A percentile compares a stretch with the other conserved stretches of the same genome.
Evolutionary conservation across 345 rosid genomes (phyloP).

Genomic region (Dipteronia dyeriana): DNA sequence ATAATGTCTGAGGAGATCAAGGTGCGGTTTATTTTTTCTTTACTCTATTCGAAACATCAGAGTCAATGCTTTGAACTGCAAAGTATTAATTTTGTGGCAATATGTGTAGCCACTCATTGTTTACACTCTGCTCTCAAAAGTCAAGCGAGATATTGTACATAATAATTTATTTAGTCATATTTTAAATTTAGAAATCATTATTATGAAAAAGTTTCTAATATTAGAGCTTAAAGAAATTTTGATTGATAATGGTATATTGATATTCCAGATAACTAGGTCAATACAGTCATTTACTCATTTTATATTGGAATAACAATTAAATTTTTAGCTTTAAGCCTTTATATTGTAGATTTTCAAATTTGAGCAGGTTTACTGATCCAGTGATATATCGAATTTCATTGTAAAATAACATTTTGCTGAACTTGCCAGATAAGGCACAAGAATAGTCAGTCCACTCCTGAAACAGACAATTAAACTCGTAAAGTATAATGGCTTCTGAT

Average conservation of each 20-base stretch:
- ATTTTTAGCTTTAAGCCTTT: constrained; percentile 1
- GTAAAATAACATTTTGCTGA: neutral
- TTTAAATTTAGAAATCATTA: neutral
- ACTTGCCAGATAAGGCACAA: neutral
- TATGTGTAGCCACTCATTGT: neutral
- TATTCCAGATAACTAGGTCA: neutral
- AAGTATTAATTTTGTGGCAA: neutral
- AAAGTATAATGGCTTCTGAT: neutral
- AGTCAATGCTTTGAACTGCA: constrained; percentile 2
- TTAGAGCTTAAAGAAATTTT: neutral
- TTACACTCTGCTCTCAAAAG: neutral
- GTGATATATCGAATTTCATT: neutral
- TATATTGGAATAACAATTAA: neutral
- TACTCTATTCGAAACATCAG: neutral
- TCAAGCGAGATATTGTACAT: neutral
- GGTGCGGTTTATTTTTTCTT: constrained; percentile 46
- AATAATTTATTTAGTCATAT: neutral
- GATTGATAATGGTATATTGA: neutral
- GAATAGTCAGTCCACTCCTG: neutral
- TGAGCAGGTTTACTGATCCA: constrained; percentile 2
- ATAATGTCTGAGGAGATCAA: constrained; percentile 93
- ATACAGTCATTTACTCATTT: neutral
- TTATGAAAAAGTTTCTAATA: neutral
- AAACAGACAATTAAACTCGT: neutral
- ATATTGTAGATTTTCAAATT: neutral